Evolutionary conservation across 2,329 filamentous ascomycete species (phyloP).

Genomic region (Pseudofabraea citricarpa): DNA sequence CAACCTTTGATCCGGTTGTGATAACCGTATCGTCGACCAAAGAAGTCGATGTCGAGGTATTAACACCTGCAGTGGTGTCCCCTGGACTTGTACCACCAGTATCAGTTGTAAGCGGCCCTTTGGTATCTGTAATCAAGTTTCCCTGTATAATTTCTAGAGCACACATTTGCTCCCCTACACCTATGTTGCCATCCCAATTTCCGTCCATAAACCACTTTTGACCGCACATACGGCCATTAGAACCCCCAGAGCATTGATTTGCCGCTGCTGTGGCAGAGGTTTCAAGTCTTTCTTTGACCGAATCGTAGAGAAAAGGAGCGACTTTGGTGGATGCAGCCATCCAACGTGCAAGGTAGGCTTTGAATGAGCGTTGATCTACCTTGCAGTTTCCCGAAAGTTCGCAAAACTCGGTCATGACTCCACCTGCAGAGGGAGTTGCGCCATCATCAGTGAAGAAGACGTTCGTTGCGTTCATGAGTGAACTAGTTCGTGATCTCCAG

Average conservation of each 20-base stretch:
- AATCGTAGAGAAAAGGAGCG: slow-evolving; percentile 48
- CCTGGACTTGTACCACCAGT: slow-evolving; percentile 47
- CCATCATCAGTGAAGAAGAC: slow-evolving; percentile 25
- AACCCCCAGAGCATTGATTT: slow-evolving; percentile 53
- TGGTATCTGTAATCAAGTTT: slow-evolving; percentile 31
- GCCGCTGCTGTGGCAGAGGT: slow-evolving; percentile 52
- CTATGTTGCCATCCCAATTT: slow-evolving; percentile 37
- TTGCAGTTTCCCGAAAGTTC: slow-evolving; percentile 51
- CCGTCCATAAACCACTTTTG: slow-evolving; percentile 50
- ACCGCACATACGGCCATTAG: slow-evolving; percentile 56
- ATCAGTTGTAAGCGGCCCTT: slow-evolving; percentile 37
- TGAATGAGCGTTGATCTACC: slow-evolving; percentile 60
- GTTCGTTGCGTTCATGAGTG: slow-evolving; percentile 28
- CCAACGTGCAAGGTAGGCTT: slow-evolving; percentile 60
- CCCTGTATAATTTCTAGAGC: slow-evolving; percentile 53
- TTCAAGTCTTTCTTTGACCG: slow-evolving; percentile 46
- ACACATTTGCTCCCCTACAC: slow-evolving; percentile 62
- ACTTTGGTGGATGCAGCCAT: slow-evolving; percentile 51
- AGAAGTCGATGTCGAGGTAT: background rate
- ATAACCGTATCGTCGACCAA: slow-evolving; percentile 11
- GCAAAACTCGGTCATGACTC: slow-evolving; percentile 61
- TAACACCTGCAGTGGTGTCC: slow-evolving; percentile 23
- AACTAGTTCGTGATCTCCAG: slow-evolving; percentile 29
- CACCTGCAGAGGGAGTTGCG: too few species aligned
- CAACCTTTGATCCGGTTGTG: slow-evolving; percentile 30